Evolutionary conservation across 2,329 filamentous ascomycete species (phyloP), one percentile per base, ranked within the genome.

Genomic region (Venturiaceae sp.): DNA sequence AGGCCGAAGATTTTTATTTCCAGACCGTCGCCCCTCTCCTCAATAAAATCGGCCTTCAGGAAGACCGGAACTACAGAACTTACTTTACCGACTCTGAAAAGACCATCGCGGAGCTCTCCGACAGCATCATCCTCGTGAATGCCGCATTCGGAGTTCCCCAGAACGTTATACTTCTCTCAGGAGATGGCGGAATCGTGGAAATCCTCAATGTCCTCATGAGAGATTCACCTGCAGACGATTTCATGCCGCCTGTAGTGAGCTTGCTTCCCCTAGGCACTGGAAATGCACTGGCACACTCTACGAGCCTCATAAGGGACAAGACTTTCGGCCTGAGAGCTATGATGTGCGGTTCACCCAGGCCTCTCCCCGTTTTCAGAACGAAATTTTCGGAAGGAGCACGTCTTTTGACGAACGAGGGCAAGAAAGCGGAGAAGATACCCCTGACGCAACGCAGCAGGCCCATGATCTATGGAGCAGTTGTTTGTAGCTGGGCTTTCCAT

Each of bases 401-500:
- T 13, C 63, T 76, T 2, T 66, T 79, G 3, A 64, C 69, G 16
- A 67, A 77, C 58, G 74, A 78, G 68, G 74, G 67, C 21, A 72
- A 71, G 11, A 71, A 76, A 34, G 76, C 79, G 58, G 68, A 69
- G 39, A 61, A 64, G 7, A 63, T 72, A 3, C 63, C 70, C 1
- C 60, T 57, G 14, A 63, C 65, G 32, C 58, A 70, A n/a, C 64
- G 71, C 33, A 66, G 71, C 23, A 67, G 61, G 0, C 68, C 69
- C 0, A 65, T 65, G 0, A 66, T 80, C 2, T 81, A 87, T 65
- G 92, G 90, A 28, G 87, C 87, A 26, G 90, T 96, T 23, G 92
- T 97, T 1, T 86, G 86, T 47, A 94, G 88, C 70, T 95, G 95
- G 81, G 92, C 88, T 21, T 84, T 97, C 66, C 92, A 97, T 67